Percentiles rank a stretch among this genome's conserved stretches.
Evolutionary conservation across 495 filamentous ascomycete genomes (phyloP).

Genomic region (Penicillium canescens): DNA sequence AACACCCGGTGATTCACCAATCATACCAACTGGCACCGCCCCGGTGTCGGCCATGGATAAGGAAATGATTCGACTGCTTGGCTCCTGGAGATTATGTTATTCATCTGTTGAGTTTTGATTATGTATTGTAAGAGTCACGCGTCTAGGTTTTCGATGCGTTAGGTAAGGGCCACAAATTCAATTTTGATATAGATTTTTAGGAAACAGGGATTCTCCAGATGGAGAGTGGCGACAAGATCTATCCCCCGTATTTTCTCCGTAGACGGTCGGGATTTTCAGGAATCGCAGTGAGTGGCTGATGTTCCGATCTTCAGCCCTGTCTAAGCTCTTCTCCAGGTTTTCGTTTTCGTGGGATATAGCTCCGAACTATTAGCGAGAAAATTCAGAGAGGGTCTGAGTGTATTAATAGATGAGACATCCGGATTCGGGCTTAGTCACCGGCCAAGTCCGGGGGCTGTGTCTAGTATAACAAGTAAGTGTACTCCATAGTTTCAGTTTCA

Average conservation of each 20-base stretch:
- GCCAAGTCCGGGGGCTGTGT: conserved; percentile 8
- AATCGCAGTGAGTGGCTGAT: conserved; percentile 29
- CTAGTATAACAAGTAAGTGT: not conserved
- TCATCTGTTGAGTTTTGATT: conserved; percentile 8
- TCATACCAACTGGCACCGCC: conserved; percentile 18
- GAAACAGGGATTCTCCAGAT: conserved; percentile 20
- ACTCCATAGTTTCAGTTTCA: not conserved
- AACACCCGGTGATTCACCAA: conserved; percentile 19
- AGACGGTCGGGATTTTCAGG: conserved; percentile 42
- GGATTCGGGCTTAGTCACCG: conserved; percentile 10
- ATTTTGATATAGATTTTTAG: not conserved
- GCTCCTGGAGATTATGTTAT: conserved; percentile 4
- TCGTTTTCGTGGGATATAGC: not conserved
- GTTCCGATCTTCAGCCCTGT: conserved; percentile 34
- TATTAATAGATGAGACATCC: conserved; percentile 13
- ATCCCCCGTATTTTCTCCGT: conserved; percentile 21
- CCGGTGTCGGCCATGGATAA: conserved; percentile 36
- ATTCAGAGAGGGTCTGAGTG: not conserved
- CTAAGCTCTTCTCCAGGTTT: conserved; percentile 13
- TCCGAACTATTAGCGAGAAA: not conserved
- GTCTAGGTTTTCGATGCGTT: not conserved
- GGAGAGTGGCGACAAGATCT: conserved; percentile 19
- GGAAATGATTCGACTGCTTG: conserved; percentile 14
- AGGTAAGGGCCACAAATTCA: not conserved
- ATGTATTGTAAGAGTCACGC: conserved; percentile 8